Percentiles rank a stretch among this genome's conserved stretches.
These are phyloP conservation scores for Plasmopara viticola DNA, from an alignment of 352 stramenopile species.

Conservation along the genomic window DNA sequence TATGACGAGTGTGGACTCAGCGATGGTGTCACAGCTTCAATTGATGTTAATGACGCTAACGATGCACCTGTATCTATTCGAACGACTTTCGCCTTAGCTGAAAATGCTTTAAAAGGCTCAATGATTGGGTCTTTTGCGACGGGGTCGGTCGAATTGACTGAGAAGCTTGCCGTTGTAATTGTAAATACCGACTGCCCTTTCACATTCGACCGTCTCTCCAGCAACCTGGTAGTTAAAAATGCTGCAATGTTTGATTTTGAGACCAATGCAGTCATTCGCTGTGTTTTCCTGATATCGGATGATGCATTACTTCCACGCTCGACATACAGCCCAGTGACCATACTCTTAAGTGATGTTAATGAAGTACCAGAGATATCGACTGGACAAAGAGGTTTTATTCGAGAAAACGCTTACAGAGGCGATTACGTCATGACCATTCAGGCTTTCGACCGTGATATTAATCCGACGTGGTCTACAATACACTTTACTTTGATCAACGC, in stretches of 20 bases:
- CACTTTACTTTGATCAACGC: conserved; percentile 13
- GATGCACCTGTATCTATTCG: conserved; percentile 8
- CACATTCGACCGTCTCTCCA: conserved; percentile 7
- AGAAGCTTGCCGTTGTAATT: conserved; percentile 8
- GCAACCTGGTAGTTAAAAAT: conserved; percentile 4
- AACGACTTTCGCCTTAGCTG: conserved; percentile 6
- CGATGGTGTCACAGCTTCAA: conserved; percentile 7
- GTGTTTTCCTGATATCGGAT: conserved; percentile 14
- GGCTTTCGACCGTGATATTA: conserved; percentile 12
- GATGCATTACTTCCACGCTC: conserved; percentile 9
- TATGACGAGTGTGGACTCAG: conserved; percentile 18
- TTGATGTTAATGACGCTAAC: conserved; percentile 16
- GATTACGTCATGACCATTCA: conserved; percentile 11
- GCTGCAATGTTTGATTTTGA: conserved; percentile 20
- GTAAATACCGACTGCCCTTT: conserved; percentile 12
- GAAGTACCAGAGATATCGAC: conserved; percentile 10
- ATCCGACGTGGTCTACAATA: conserved; percentile 11
- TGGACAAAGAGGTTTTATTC: conserved; percentile 16
- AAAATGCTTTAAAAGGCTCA: conserved; percentile 9
- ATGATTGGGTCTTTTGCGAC: conserved; percentile 11
- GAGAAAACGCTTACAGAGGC: conserved; percentile 9
- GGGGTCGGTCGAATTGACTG: conserved; percentile 7
- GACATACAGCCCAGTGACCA: conserved; percentile 10
- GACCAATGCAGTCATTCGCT: conserved; percentile 1
- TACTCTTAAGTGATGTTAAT: conserved; percentile 17